Percentiles rank a stretch among this genome's conserved stretches.
Conservation (phyloP, 177 flowering plant genomes). For the Tripterygium wilfordii region DNA sequence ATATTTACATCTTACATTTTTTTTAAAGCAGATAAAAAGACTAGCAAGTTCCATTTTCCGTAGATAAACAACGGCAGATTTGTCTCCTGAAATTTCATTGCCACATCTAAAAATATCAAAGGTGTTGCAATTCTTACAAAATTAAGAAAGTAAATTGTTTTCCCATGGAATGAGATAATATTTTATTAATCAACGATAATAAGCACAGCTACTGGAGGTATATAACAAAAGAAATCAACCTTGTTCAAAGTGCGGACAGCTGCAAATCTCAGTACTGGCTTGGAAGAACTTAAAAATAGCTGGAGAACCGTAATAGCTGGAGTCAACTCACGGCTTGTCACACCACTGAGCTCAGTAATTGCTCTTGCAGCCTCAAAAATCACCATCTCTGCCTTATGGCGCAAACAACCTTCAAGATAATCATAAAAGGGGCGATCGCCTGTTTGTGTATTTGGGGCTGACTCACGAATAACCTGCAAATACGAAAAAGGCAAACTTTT, state of each 20-base stretch:
- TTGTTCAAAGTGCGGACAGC: constrained; percentile 97
- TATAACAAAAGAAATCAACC: constrained; percentile 29
- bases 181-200: no score
- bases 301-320: constrained; percentile 98
- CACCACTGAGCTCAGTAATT: constrained; percentile 90
- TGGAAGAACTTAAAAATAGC: constrained; percentile 90
- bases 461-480: constrained; percentile 79
- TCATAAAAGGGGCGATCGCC: constrained; percentile 97
- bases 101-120: no score
- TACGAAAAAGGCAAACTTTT: no score
- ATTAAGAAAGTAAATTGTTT: no score
- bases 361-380: constrained; percentile 98
- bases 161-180: no score
- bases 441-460: constrained; percentile 54
- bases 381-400: constrained; percentile 99
- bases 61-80: no score
- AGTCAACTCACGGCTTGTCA: constrained; percentile 80
- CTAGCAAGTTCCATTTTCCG: no score
- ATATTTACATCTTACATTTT: no score
- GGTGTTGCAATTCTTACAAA: no score
- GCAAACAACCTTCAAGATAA: constrained; percentile 87
- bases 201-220: no score
- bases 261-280: constrained; percentile 96
- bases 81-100: no score
- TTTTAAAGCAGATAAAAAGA: no score